Evolutionary conservation across 768 basidiomycete genomes (phyloP).

Genomic region (Lentinula sp.): DNA sequence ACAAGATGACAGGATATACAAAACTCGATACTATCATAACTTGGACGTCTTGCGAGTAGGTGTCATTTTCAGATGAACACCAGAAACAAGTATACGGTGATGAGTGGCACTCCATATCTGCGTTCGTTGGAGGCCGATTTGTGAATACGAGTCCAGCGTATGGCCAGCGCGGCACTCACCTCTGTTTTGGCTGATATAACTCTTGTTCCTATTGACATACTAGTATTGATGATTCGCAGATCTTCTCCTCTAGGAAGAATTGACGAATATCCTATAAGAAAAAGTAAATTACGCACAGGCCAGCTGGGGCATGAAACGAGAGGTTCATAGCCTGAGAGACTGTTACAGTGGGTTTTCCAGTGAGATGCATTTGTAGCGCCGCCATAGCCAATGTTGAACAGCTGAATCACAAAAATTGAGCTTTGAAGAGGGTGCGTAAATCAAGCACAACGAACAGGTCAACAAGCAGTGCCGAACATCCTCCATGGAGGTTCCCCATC

Average conservation of each 20-base stretch:
- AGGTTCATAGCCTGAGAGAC: conserved; percentile 27
- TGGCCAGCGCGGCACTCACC: background rate
- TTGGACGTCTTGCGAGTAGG: conserved; percentile 23
- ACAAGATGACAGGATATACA: too few species aligned
- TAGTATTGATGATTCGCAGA: background rate
- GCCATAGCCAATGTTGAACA: background rate
- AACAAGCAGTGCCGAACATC: conserved; percentile 21
- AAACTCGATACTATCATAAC: background rate
- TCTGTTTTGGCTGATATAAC: background rate
- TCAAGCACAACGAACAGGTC: conserved; percentile 17
- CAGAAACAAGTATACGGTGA: conserved; percentile 48
- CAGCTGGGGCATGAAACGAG: conserved; percentile 25
- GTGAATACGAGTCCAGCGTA: too few species aligned
- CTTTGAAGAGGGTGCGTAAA: background rate
- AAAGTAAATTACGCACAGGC: conserved; percentile 13
- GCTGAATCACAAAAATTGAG: background rate
- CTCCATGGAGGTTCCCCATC: conserved; percentile 20
- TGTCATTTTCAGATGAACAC: conserved; percentile 50
- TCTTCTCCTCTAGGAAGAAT: background rate
- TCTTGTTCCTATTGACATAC: background rate
- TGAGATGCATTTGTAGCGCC: background rate
- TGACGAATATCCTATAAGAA: too few species aligned
- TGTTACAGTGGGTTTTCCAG: conserved; percentile 1
- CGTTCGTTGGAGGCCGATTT: background rate
- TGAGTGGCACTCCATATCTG: conserved; percentile 55